Evolutionary conservation across 139 green algal genomes (phyloP), one percentile per base, ranked within the genome.

Genomic region (Chlorella ohadii): DNA sequence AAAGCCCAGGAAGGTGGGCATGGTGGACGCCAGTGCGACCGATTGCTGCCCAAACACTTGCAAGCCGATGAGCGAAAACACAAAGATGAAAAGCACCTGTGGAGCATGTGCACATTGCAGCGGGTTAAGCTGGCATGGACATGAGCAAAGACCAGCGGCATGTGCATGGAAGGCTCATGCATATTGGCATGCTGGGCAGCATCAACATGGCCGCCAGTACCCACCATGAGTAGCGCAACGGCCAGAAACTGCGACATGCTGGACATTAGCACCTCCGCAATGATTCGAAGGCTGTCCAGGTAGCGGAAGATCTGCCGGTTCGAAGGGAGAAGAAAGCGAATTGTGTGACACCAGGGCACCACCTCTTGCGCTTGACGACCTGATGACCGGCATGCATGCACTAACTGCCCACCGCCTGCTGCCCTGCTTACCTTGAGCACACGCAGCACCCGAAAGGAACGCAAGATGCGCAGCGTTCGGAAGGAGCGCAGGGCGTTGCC

Each of bases 11-110:
- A 94, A 96, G 84, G 94, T 95, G 57, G 93, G 93, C 85, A 89
- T 93, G 12, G 75, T 73, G 19, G 63, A 20, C 12, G 81, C 44
- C 22, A 81, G 56, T 13, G 36, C 23, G 3, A 17, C 28, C 12
- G 72, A 78, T 16, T 39, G 41, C 28, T 27, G 41, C 79, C 94
- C 68, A 75, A 75, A 96, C 67, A 96, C 88, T 72, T 97, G 94
- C 65, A 97, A 87, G 17, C 94, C 94, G 61, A 97, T 88, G 83
- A 96, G 95, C 36, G 93, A 84, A 79, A 94, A 96, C 13, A 97
- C 93, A n/a, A 96, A 75, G 59, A 92, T 86, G 87, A 96, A 96
- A 27, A 97, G 88, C n/a, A 75, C 68, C 68, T 75, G 68, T 4
- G 15, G 0, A 3, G 12, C 12, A 59, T 23, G 51, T 22, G 51